These are phyloP conservation scores for Lathyrus tuberosus DNA, from an alignment of 306 rosid genomes.

Conservation along the genomic window DNA sequence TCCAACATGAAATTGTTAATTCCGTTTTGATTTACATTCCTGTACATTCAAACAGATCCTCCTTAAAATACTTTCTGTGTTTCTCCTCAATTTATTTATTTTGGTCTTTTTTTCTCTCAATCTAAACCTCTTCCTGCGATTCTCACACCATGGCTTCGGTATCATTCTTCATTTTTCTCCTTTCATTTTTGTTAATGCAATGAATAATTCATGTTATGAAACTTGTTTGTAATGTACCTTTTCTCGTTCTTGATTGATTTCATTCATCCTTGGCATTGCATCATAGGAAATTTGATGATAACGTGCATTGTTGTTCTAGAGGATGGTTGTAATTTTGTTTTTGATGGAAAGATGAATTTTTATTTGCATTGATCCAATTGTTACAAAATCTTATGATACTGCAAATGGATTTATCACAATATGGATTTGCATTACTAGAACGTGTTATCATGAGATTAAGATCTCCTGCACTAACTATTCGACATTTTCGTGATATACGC, in stretches of 20 bases:
- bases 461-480: background rate
- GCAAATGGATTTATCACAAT: no score
- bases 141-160: conserved; percentile 10
- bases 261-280: background rate
- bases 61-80: conserved; percentile 3
- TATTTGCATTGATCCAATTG: background rate
- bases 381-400: conserved; percentile 1
- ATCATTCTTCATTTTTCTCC: background rate
- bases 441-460: background rate
- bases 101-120: background rate
- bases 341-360: background rate
- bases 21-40: background rate
- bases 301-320: no score
- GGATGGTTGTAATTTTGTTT: background rate
- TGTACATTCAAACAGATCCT: background rate
- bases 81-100: background rate
- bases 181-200: background rate
- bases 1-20: conserved; percentile 2
- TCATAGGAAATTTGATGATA: conserved; percentile 17
- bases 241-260: background rate
- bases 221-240: background rate
- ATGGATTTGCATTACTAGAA: conserved; percentile 21
- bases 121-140: conserved; percentile 4
- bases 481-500: background rate
- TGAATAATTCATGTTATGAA: conserved; percentile 1